Evolutionary conservation across 148 eudicot species (phyloP).

Genomic region (Camellia lanceoleosa): DNA sequence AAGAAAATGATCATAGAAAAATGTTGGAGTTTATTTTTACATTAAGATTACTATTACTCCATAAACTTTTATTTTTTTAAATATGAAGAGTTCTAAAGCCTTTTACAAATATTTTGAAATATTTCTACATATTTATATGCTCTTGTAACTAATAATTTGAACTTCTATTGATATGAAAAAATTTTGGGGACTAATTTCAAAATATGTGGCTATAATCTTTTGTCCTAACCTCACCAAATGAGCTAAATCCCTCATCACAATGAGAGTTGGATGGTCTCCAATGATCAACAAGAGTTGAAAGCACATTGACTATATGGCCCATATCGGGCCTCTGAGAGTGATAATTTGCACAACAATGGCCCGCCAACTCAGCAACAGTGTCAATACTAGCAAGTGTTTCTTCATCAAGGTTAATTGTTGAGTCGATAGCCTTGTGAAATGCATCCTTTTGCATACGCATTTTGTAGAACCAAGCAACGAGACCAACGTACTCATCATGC

Average conservation of each 20-base stretch:
- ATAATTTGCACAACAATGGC: constrained; percentile 69
- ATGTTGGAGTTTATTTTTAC: no score
- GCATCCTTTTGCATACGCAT: constrained; percentile 49
- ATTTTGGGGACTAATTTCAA: no score
- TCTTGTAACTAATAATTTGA: no score
- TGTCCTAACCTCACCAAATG: not conserved
- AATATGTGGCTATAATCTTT: no score
- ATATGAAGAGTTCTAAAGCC: no score
- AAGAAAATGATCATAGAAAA: no score
- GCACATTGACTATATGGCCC: constrained; percentile 67
- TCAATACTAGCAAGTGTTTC: constrained; percentile 44
- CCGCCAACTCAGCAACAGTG: constrained; percentile 64
- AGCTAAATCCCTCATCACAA: constrained; percentile 35
- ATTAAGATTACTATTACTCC: no score
- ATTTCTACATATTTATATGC: no score
- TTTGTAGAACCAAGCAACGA: constrained; percentile 74
- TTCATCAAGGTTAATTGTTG: constrained; percentile 44
- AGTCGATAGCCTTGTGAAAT: constrained; percentile 53
- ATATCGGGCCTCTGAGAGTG: constrained; percentile 75
- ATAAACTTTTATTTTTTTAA: no score
- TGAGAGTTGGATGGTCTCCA: constrained; percentile 66
- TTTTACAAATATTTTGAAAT: no score
- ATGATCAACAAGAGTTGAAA: constrained; percentile 58
- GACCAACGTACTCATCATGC: constrained; percentile 56
- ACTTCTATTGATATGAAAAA: no score